Conservation (phyloP, 331 rosid species). For the Cucumis variabilis region DNA sequence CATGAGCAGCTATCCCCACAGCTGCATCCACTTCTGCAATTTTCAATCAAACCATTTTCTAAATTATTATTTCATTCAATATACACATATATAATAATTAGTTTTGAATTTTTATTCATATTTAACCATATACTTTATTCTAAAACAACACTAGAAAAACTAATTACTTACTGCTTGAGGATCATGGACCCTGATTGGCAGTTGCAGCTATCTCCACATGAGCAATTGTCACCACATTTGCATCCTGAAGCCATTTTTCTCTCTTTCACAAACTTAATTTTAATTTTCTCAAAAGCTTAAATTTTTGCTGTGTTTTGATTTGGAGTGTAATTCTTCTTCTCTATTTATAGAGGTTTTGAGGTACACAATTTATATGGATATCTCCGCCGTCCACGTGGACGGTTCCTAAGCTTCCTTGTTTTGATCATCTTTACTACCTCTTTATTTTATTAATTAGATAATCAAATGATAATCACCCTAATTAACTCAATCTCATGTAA, state of each 20-base stretch:
- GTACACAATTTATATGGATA: background rate
- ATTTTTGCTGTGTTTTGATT: slow-evolving; percentile 25
- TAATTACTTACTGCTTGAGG: slow-evolving; percentile 39
- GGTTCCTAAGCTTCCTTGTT: too few relatives aligned
- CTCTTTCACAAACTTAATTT: background rate
- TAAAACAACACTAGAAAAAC: too few relatives aligned
- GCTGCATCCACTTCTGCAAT: slow-evolving; percentile 51
- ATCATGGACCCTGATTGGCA: slow-evolving; percentile 34
- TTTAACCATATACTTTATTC: too few relatives aligned
- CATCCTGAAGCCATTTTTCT: slow-evolving; percentile 40
- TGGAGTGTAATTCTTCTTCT: background rate
- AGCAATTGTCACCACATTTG: slow-evolving; percentile 33
- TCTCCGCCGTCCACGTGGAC: background rate
- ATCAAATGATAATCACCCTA: too few relatives aligned
- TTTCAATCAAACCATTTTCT: too few relatives aligned
- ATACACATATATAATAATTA: too few relatives aligned
- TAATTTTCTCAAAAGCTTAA: too few relatives aligned
- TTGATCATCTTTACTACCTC: too few relatives aligned
- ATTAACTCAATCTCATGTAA: too few relatives aligned
- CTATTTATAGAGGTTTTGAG: background rate
- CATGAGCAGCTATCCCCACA: slow-evolving; percentile 59
- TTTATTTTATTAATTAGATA: too few relatives aligned
- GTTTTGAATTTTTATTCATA: too few relatives aligned
- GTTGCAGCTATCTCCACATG: slow-evolving; percentile 31
- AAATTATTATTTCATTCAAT: too few relatives aligned